These are phyloP conservation scores for Quercus glauca DNA, from an alignment of 306 rosid genomes.

Conservation along the genomic window DNA sequence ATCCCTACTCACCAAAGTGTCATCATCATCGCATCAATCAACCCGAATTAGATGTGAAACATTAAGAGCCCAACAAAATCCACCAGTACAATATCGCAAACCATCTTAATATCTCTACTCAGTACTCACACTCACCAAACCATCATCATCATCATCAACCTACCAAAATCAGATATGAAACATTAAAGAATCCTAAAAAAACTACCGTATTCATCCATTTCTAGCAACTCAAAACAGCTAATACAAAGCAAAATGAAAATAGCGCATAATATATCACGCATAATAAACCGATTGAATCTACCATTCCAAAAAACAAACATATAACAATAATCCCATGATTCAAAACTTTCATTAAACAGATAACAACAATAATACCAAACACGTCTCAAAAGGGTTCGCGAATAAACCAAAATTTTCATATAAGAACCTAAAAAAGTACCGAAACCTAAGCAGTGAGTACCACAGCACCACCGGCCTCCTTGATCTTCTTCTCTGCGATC, in stretches of 20 bases:
- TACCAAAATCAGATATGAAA: too few species aligned
- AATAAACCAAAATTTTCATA: not conserved
- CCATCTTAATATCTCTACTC: not conserved
- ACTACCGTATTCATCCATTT: not conserved
- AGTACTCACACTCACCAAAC: not conserved
- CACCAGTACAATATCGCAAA: not conserved
- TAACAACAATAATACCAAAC: not conserved
- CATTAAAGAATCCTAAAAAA: not conserved
- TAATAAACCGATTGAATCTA: not conserved
- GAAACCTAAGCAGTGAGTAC: constrained; percentile 73
- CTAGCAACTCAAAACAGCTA: not conserved
- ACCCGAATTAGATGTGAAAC: not conserved
- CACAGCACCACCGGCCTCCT: constrained; percentile 87
- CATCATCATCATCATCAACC: not conserved
- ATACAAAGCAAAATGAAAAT: not conserved
- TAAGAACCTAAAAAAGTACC: not conserved
- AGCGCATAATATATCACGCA: not conserved
- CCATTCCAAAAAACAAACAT: not conserved
- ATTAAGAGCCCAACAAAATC: not conserved
- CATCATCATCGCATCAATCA: too few species aligned
- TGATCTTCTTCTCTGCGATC: constrained; percentile 85
- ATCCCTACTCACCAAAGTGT: not conserved
- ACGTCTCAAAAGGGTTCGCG: not conserved
- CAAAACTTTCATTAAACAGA: not conserved
- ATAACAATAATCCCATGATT: not conserved